Percentiles rank a stretch among this genome's conserved stretches.
These are phyloP conservation scores for Talaromyces pinophilus DNA, from an alignment of 2,329 filamentous ascomycete genomes.

Conservation along the genomic window DNA sequence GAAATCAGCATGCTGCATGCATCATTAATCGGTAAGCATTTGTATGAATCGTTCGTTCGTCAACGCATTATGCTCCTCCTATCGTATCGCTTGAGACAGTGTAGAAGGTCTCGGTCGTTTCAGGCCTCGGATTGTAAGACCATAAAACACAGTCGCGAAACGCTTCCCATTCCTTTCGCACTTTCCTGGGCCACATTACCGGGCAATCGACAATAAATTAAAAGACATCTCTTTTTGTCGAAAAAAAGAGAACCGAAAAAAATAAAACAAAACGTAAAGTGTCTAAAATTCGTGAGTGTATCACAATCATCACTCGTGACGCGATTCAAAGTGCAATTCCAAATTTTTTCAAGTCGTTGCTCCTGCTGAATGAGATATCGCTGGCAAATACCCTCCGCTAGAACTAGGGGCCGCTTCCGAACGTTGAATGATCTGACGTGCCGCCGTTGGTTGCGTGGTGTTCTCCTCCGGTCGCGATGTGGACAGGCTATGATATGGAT, in stretches of 20 bases:
- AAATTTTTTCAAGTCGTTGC: constrained; percentile 16
- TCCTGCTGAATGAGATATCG: constrained; percentile 22
- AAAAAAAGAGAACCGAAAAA: background rate
- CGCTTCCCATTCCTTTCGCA: constrained; percentile 1
- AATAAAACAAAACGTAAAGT: background rate
- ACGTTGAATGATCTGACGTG: constrained; percentile 13
- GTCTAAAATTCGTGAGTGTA: constrained; percentile 13
- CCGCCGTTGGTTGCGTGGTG: constrained; percentile 11
- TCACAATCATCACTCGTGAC: constrained; percentile 16
- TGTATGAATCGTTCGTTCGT: constrained; percentile 14
- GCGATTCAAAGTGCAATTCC: constrained; percentile 2
- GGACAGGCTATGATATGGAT: constrained; percentile 4
- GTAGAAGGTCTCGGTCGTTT: background rate
- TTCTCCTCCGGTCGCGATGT: constrained; percentile 15
- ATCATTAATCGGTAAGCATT: constrained; percentile 16
- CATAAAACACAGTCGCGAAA: constrained; percentile 1
- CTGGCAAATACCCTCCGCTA: constrained; percentile 17
- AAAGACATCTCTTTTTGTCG: constrained; percentile 1
- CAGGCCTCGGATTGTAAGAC: background rate
- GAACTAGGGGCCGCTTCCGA: constrained; percentile 16
- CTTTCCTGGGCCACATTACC: background rate
- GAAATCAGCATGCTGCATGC: constrained; percentile 17
- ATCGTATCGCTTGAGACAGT: constrained; percentile 1
- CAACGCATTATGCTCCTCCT: constrained; percentile 18
- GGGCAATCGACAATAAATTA: constrained; percentile 1